Evolutionary conservation across 805 yeast genomes (phyloP), one percentile per base, ranked within the genome.

Genomic region (Metschnikowia lunata): DNA sequence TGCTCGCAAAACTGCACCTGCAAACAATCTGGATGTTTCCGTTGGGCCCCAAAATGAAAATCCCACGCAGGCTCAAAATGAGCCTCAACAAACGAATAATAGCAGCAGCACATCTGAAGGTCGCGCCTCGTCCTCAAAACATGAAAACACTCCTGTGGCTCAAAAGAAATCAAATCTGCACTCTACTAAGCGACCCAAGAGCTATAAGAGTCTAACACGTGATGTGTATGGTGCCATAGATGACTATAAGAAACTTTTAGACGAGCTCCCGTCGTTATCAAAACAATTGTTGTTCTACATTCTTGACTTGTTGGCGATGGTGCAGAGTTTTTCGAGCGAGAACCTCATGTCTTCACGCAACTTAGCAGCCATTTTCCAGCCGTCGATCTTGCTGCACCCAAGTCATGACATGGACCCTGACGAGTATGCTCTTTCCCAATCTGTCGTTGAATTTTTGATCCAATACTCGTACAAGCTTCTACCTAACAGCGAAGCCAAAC

Each of bases 331-430:
- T 57, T 76, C 95, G 12, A 78, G 77, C 39, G 79, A 79, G 47
- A 93, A 90, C 61, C 71, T 88, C 51, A 93, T 93, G 99, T 82
- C 97, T 1, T 87, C 96, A 1, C 79, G 88, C 55, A 93, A 93
- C 61, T 70, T 93, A 51, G 96, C 98, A 1, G 96, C 98, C 1
- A 87, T 93, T 45, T 93, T 93, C 69, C 99, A 93, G 67, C 98
- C 99, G 3, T 86, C 96, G n/a, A 81, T 93, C 13, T 71, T 93
- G 42, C 85, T 95, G 8, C 98, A 91, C 62, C 96, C 97, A 6
- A 78, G 76, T 52, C 97, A 93, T 62, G 97, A 90, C 60, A 79
- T 91, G 82, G 79, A 84, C 34, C 97, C 97, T 1, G 88, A 82
- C 29, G 97, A 93, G 64, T 90, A 90, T 66, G 91, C 87, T 10